A percentile compares a stretch with the other conserved stretches of the same genome.
These are phyloP conservation scores for Coffea humblotiana DNA, from an alignment of 305 asterid species.

Conservation along the genomic window DNA sequence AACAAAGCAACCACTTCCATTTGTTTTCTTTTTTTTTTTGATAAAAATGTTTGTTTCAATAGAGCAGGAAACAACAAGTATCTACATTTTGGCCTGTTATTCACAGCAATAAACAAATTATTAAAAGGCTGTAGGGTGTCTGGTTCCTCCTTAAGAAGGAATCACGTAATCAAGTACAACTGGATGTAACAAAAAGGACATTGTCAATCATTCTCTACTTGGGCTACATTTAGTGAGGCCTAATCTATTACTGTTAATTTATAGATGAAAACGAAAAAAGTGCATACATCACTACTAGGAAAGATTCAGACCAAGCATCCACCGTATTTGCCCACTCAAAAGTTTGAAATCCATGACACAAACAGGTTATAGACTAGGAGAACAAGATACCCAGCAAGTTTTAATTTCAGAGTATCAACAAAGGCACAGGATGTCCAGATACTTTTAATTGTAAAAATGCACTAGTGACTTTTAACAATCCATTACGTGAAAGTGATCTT, in stretches of 20 bases:
- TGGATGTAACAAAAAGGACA: not conserved
- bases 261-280: not conserved
- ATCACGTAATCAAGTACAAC: not conserved
- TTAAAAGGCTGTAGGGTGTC: not conserved
- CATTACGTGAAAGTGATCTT: not conserved
- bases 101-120: not conserved
- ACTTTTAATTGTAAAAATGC: not conserved
- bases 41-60: not conserved
- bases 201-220: not conserved
- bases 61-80: not conserved
- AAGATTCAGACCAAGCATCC: not conserved
- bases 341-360: not conserved
- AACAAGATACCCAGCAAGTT: not conserved
- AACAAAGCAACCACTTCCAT: not conserved
- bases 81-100: not conserved
- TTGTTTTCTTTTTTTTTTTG: not conserved
- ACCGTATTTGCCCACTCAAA: not conserved
- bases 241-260: not conserved
- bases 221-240: not conserved
- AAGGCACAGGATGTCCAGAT: not conserved
- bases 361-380: not conserved
- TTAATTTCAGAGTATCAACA: not conserved
- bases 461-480: not conserved
- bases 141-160: not conserved
- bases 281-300: not conserved